These are phyloP conservation scores for Pyrus communis DNA, from an alignment of 306 rosid species.

Conservation along the genomic window DNA sequence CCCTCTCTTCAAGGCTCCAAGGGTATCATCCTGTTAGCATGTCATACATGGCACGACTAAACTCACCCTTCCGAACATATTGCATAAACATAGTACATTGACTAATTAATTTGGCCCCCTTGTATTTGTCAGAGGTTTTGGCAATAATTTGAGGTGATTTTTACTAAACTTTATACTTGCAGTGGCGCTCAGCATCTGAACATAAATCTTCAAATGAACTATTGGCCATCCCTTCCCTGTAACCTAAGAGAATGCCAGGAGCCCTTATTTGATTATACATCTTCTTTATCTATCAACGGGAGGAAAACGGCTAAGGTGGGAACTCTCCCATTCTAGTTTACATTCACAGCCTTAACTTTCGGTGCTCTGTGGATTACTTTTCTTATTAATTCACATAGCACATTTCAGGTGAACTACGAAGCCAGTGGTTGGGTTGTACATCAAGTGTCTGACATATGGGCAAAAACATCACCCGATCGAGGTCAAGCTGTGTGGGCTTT, in stretches of 20 bases:
- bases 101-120: neutral
- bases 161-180: constrained; percentile 27
- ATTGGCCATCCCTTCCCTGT: constrained; percentile 94
- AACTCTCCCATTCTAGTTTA: constrained; percentile 1
- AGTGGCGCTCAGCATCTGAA: constrained; percentile 96
- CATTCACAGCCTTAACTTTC: neutral
- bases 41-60: no score
- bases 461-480: constrained; percentile 81
- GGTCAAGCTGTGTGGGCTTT: constrained; percentile 92
- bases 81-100: neutral
- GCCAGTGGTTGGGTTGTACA: constrained; percentile 90
- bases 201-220: constrained; percentile 94
- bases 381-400: constrained; percentile 10
- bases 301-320: constrained; percentile 83
- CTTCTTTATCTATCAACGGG: constrained; percentile 60
- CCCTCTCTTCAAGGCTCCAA: no score
- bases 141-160: constrained; percentile 9
- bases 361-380: neutral
- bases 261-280: constrained; percentile 68
- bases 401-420: constrained; percentile 79
- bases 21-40: no score
- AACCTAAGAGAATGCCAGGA: constrained; percentile 88
- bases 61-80: neutral
- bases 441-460: constrained; percentile 94
- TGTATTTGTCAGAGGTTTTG: neutral